These are phyloP conservation scores for Pisolithus sp. DNA, from an alignment of 768 basidiomycete species.

Conservation along the genomic window DNA sequence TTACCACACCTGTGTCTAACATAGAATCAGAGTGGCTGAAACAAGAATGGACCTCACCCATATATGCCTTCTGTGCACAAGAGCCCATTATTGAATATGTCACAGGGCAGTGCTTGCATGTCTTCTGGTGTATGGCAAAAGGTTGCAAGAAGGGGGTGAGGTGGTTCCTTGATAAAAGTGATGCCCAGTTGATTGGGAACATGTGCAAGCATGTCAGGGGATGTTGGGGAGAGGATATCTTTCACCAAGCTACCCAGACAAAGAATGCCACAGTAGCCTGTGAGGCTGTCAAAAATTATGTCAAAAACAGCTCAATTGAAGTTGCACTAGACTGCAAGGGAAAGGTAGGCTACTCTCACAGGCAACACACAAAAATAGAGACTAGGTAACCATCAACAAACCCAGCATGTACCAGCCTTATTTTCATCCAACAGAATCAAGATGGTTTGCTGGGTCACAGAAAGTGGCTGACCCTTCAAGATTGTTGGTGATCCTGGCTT, in stretches of 20 bases:
- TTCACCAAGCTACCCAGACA: not conserved
- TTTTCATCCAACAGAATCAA: constrained; percentile 9
- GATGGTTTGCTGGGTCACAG: constrained; percentile 19
- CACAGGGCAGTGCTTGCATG: constrained; percentile 9
- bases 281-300: not conserved
- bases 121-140: constrained; percentile 21
- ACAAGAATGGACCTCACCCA: not conserved
- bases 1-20: not conserved
- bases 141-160: constrained; percentile 14
- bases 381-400: not conserved
- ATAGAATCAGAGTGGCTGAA: not conserved
- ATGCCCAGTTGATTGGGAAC: constrained; percentile 25
- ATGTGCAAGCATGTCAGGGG: constrained; percentile 3
- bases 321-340: not conserved
- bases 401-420: not conserved
- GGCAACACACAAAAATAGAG: constrained; percentile 16
- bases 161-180: constrained; percentile 18
- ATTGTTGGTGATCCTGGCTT: constrained; percentile 18
- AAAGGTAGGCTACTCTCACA: constrained; percentile 16
- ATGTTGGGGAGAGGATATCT: not conserved
- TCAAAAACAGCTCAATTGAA: constrained; percentile 11
- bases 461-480: constrained; percentile 16
- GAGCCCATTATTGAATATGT: not conserved
- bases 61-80: not conserved
- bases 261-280: not conserved